phyloP scores from a whole-genome alignment of 305 asterid genomes.

The Solanum hybrid region DNA sequence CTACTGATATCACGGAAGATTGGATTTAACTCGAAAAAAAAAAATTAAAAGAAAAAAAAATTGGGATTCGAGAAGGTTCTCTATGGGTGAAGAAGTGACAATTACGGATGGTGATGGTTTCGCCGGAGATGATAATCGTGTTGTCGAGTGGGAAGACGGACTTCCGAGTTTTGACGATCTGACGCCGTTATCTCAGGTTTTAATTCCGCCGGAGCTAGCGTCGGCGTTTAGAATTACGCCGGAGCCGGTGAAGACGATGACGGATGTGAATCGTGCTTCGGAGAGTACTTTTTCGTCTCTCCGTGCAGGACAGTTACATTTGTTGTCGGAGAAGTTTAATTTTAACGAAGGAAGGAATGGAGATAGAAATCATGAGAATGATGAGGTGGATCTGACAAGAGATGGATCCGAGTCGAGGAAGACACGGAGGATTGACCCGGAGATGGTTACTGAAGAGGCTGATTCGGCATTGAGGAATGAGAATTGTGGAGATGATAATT shows the following conservation, averaged over 20 bases:
- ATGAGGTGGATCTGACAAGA: conserved; percentile 4
- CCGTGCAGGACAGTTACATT: neutral
- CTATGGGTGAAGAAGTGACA: conserved; percentile 13
- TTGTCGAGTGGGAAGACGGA: conserved; percentile 21
- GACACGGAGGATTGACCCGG: conserved; percentile 8
- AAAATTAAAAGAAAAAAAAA: neutral
- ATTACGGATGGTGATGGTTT: neutral
- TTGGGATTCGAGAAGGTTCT: neutral
- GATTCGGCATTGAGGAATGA: conserved; percentile 8
- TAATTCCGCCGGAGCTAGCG: conserved; percentile 18
- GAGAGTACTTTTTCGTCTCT: conserved; percentile 14
- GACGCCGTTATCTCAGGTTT: conserved; percentile 21
- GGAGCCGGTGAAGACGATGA: conserved; percentile 12
- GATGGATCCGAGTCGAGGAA: conserved; percentile 18
- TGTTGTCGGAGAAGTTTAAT: neutral
- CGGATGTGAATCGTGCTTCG: conserved; percentile 28
- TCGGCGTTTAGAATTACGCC: conserved; percentile 20
- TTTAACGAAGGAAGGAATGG: neutral
- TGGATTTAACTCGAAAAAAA: neutral
- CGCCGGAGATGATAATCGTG: conserved; percentile 3
- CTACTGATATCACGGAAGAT: neutral
- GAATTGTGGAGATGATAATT: neutral
- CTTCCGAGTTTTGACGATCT: conserved; percentile 23
- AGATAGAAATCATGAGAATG: conserved; percentile 1
- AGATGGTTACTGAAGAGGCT: neutral